Conservation (phyloP, 441 rosid genomes). For the Hura crepitans region DNA sequence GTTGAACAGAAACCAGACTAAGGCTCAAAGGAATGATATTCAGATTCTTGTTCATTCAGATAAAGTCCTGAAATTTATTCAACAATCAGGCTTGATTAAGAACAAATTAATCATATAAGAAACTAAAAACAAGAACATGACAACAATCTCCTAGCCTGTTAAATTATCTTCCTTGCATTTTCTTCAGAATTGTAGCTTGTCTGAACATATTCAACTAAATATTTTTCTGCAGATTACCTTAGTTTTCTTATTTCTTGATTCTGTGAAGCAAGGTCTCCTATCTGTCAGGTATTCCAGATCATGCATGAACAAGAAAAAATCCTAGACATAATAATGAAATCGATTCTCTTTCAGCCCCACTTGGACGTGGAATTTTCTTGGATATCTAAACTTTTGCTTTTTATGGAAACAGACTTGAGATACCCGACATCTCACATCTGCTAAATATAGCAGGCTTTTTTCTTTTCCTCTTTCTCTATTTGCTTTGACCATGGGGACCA, state of each 20-base stretch:
- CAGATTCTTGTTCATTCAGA: background rate
- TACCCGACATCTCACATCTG: background rate
- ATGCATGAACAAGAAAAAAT: background rate
- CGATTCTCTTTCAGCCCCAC: background rate
- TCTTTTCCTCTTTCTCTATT: slow-evolving; percentile 1
- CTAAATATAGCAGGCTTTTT: background rate
- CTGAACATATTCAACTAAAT: background rate
- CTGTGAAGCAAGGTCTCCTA: background rate
- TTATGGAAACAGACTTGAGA: background rate
- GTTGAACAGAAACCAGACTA: too few relatives aligned
- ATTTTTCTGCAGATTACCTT: background rate
- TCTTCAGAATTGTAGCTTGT: background rate
- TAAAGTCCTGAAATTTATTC: background rate
- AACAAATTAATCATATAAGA: background rate
- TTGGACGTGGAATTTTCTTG: background rate
- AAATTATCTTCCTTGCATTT: background rate
- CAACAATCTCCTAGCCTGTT: background rate
- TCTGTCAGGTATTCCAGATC: background rate
- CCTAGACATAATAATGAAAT: background rate
- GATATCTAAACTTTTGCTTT: background rate
- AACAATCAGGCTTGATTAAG: background rate
- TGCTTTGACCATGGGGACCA: slow-evolving; percentile 14
- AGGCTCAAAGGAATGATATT: too few relatives aligned
- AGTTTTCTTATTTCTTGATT: background rate
- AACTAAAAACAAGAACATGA: background rate